A percentile compares a stretch with the other conserved stretches of the same genome.
Conservation (phyloP, 495 filamentous ascomycete genomes). For the Geopyxis carbonaria region DNA sequence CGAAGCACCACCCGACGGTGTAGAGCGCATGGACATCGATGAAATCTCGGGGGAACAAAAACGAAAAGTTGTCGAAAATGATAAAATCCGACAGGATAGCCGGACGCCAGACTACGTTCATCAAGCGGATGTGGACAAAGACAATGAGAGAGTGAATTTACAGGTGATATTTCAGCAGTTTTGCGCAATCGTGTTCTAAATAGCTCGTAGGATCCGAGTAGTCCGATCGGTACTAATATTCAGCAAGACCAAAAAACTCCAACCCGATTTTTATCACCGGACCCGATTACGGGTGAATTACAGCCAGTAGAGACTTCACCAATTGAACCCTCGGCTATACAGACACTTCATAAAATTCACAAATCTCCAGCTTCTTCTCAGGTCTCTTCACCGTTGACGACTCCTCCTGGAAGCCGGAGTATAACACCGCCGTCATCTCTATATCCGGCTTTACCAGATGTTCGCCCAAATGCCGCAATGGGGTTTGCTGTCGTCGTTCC, state of each 20-base stretch:
- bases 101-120: no score
- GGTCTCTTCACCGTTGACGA: slow-evolving; percentile 32
- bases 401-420: slow-evolving; percentile 24
- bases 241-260: no score
- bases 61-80: neutral
- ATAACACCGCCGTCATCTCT: slow-evolving; percentile 1
- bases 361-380: slow-evolving; percentile 4
- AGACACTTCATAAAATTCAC: slow-evolving; percentile 9
- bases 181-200: no score
- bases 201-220: no score
- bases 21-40: slow-evolving; percentile 9
- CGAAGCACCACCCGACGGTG: slow-evolving; percentile 1
- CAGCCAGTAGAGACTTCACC: slow-evolving; percentile 9
- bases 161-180: no score
- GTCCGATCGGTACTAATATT: no score
- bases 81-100: no score
- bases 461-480: neutral
- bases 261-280: slow-evolving; percentile 20
- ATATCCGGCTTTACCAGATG: neutral
- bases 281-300: slow-evolving; percentile 19
- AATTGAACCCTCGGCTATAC: neutral
- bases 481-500: slow-evolving; percentile 1
- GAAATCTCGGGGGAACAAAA: slow-evolving; percentile 1
- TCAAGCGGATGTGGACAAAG: no score
- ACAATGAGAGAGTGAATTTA: no score